phyloP scores from a whole-genome alignment of 169 alveolate species.

The Cardiosporidium cionae region DNA sequence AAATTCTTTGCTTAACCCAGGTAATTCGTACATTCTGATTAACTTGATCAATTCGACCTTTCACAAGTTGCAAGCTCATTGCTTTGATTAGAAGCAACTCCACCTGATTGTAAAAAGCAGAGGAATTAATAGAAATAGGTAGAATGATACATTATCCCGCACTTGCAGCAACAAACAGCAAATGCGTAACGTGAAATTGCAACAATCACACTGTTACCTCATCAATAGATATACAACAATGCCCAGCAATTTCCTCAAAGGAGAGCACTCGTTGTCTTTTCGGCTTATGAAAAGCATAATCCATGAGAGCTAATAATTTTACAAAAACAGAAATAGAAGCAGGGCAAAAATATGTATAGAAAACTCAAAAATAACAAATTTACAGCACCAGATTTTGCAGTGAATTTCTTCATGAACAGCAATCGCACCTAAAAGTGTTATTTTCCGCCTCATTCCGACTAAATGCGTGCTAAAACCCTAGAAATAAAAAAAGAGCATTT shows the following conservation, averaged over 20 bases:
- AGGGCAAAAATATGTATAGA: neutral
- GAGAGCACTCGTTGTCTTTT: neutral
- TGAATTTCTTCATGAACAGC: too few relatives aligned
- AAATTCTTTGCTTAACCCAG: neutral
- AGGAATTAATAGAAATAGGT: neutral
- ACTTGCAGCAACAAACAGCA: neutral
- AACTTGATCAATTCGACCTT: neutral
- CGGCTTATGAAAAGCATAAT: neutral
- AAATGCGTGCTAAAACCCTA: neutral
- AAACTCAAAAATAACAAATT: too few relatives aligned
- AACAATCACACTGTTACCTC: neutral
- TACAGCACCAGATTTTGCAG: too few relatives aligned
- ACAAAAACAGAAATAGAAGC: neutral
- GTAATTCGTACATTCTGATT: neutral
- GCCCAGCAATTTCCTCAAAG: neutral
- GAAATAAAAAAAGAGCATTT: too few relatives aligned
- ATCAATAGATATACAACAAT: neutral
- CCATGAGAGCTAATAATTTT: neutral
- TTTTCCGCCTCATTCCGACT: neutral
- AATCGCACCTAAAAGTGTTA: neutral
- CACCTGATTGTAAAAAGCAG: neutral
- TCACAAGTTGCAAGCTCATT: neutral
- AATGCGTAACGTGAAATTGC: neutral
- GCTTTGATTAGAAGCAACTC: neutral
- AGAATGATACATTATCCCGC: too few relatives aligned